Conservation (phyloP, 345 rosid species). For the Brassica nigra region DNA sequence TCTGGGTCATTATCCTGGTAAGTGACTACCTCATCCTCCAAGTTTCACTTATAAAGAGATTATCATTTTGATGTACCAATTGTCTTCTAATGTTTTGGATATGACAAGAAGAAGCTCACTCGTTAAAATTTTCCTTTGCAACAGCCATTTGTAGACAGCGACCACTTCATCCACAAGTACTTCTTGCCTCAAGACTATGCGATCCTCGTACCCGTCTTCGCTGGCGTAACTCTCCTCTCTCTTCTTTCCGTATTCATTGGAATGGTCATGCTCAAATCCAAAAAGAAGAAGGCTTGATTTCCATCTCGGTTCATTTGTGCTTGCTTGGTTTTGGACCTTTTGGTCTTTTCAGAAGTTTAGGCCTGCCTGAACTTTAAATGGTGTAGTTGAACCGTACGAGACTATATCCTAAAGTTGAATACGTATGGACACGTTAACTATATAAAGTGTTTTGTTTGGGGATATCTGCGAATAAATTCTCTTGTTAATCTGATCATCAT, state of each 20-base stretch:
- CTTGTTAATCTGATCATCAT: conserved; percentile 8
- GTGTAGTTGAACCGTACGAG: conserved; percentile 25
- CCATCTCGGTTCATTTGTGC: background rate
- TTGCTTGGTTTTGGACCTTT: background rate
- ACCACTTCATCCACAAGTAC: conserved; percentile 85
- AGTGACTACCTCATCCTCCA: background rate
- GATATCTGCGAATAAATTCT: background rate
- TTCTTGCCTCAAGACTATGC: conserved; percentile 88
- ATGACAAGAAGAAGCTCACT: background rate
- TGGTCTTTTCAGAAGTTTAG: conserved; percentile 20
- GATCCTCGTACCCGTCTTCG: conserved; percentile 67
- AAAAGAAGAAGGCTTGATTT: conserved; percentile 72
- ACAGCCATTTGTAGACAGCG: conserved; percentile 91
- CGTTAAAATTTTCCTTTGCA: conserved; percentile 4
- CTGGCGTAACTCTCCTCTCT: conserved; percentile 68
- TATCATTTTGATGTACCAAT: background rate
- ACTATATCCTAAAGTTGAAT: conserved; percentile 5
- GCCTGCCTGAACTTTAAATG: conserved; percentile 17
- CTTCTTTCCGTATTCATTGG: conserved; percentile 72
- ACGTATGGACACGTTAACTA: background rate
- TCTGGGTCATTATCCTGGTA: conserved; percentile 80
- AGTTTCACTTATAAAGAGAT: background rate
- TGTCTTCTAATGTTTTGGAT: background rate
- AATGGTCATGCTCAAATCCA: conserved; percentile 74
- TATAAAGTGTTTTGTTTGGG: background rate